Evolutionary conservation across 1,139 yeast genomes (phyloP), one percentile per base, ranked within the genome.

Genomic region (Diutina mesorugosa): DNA sequence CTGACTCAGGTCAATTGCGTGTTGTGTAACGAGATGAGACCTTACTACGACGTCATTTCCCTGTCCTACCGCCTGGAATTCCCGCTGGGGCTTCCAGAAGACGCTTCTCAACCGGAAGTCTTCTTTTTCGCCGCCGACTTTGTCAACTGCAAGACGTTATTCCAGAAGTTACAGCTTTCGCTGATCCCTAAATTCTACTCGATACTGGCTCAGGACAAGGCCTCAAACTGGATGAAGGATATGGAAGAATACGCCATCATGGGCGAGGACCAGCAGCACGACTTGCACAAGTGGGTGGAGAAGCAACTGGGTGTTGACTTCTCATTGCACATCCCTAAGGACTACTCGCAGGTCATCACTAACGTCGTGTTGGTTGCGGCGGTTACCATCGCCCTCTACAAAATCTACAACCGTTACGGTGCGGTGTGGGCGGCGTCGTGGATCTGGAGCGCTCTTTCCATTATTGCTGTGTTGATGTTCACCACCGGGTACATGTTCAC

Each of bases 401-500:
- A 60, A 60, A 74, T 67, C 62, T 61, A 60, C 57, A 76, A 72
- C 60, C 79, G 80, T 60, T 62, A 72, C 16, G 56, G 60, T n/a
- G 54, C 61, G 8, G 47, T 72, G 10, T 30, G 71, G 29, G 60
- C 67, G 8, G 71, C 77, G 28, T 69, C 67, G 54, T 47, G 65
- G 38, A 64, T 86, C 56, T 90, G 96, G 96, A 84, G 86, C 55
- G 79, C 81, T 4, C 58, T 78, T 16, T 76, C 88, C 4, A 72
- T 88, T 28, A 73, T 87, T 52, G 65, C 80, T 14, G 78, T 89
- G 32, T 74, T 91, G 60, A 72, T 90, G 64, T 88, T 91, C 74
- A 84, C 82, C 56, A 78, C 95, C 12, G 99, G 99, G 16, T 88
- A 90, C 71, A 93, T 93, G 99, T 93, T 83, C 78, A 90, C 90